These are phyloP conservation scores for Cercospora berteroae DNA, from an alignment of 2,329 filamentous ascomycete species.

Conservation along the genomic window DNA sequence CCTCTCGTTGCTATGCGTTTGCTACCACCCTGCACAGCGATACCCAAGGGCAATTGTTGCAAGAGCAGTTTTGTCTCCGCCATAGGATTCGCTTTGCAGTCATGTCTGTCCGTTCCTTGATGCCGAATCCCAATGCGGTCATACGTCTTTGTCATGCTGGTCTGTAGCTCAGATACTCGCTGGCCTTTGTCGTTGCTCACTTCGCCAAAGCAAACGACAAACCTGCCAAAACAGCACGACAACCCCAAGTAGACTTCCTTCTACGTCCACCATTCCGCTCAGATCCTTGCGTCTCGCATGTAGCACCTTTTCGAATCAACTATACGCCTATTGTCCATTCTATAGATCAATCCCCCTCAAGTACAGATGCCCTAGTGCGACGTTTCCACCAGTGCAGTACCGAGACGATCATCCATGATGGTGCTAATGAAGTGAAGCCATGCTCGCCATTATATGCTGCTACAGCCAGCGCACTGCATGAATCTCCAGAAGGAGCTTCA, in stretches of 20 bases:
- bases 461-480: not conserved
- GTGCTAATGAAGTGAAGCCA: not conserved
- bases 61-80: rapidly evolving
- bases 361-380: not conserved
- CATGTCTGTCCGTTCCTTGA: not conserved
- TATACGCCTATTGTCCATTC: not conserved
- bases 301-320: not conserved
- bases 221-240: not conserved
- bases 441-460: not conserved
- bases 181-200: not conserved
- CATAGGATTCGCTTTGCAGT: not conserved
- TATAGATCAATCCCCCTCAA: not conserved
- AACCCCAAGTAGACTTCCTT: not conserved
- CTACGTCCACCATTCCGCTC: too few species aligned
- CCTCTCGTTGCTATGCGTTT: not conserved
- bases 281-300: not conserved
- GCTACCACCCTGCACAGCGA: not conserved
- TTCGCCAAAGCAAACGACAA: not conserved
- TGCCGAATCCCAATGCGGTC: not conserved
- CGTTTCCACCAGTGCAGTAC: not conserved
- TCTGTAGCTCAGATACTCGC: not conserved
- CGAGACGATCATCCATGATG: not conserved
- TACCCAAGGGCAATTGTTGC: not conserved
- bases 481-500: not conserved
- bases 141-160: not conserved